Evolutionary conservation across 805 yeast genomes (phyloP).

Genomic region (Schwanniomyces vanrijiae): DNA sequence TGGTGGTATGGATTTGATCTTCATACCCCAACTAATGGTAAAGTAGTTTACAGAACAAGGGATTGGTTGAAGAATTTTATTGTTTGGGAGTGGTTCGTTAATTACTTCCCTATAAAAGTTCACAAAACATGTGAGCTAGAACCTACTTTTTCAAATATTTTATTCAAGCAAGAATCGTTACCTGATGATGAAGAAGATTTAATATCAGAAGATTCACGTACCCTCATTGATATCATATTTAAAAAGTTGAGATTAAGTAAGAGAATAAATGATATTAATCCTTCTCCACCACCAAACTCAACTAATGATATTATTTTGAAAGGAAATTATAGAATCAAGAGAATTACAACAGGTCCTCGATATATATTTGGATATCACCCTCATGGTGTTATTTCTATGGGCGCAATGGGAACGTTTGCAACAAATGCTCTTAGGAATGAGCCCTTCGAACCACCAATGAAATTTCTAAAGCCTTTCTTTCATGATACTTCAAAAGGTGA

Average conservation of each 20-base stretch:
- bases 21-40: slow-evolving; percentile 75
- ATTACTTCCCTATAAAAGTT: slow-evolving; percentile 76
- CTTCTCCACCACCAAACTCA: slow-evolving; percentile 10
- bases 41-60: slow-evolving; percentile 57
- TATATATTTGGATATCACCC: slow-evolving; percentile 95
- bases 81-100: slow-evolving; percentile 71
- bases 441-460: slow-evolving; percentile 38
- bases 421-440: slow-evolving; percentile 51
- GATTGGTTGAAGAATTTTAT: slow-evolving; percentile 53
- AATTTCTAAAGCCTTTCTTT: slow-evolving; percentile 33
- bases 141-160: slow-evolving; percentile 63
- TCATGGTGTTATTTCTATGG: slow-evolving; percentile 93
- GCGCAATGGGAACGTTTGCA: slow-evolving; percentile 80
- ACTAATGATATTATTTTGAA: slow-evolving; percentile 7
- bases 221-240: slow-evolving; percentile 35
- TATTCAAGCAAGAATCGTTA: slow-evolving; percentile 20
- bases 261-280: slow-evolving; percentile 29
- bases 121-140: slow-evolving; percentile 67
- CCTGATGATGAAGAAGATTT: slow-evolving; percentile 44
- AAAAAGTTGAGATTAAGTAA: slow-evolving; percentile 36
- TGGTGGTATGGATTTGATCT: slow-evolving; percentile 57
- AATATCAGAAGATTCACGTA: slow-evolving; percentile 35
- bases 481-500: slow-evolving; percentile 73
- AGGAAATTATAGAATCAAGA: slow-evolving; percentile 15
- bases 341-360: slow-evolving; percentile 58